Conservation (phyloP, 116 monocot species). For the Posidonia oceanica region DNA sequence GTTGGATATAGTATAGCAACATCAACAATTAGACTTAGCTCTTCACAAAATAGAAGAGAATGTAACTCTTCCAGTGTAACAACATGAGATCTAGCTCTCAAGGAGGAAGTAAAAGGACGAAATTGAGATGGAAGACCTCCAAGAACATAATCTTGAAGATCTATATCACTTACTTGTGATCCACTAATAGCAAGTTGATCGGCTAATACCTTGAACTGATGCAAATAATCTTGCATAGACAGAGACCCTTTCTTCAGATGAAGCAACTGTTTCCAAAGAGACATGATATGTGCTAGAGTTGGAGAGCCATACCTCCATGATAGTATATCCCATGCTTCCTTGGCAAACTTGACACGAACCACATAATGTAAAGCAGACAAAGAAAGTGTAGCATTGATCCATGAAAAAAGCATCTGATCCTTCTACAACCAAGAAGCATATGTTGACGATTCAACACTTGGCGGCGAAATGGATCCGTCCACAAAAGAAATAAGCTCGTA, state of each 20-base stretch:
- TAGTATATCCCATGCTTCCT: background rate
- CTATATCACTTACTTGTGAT: background rate
- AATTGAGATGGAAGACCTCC: background rate
- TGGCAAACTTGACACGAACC: background rate
- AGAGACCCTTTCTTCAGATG: background rate
- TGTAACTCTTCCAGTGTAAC: background rate
- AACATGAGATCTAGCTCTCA: background rate
- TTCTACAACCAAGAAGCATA: background rate
- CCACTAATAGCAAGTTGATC: background rate
- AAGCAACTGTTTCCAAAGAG: background rate
- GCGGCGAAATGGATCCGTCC: background rate
- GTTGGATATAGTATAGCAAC: background rate
- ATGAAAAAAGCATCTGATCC: background rate
- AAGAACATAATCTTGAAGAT: background rate
- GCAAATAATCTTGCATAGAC: background rate
- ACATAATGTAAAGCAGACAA: background rate
- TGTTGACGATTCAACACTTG: background rate
- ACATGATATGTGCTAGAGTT: background rate
- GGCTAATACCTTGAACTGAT: background rate
- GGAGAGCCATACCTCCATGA: background rate
- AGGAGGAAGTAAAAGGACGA: background rate
- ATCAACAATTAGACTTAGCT: background rate
- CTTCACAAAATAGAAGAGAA: background rate
- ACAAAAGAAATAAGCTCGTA: background rate
- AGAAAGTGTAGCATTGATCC: background rate